Evolutionary conservation across 2,329 filamentous ascomycete genomes (phyloP).

Genomic region (Botrytis galanthina): DNA sequence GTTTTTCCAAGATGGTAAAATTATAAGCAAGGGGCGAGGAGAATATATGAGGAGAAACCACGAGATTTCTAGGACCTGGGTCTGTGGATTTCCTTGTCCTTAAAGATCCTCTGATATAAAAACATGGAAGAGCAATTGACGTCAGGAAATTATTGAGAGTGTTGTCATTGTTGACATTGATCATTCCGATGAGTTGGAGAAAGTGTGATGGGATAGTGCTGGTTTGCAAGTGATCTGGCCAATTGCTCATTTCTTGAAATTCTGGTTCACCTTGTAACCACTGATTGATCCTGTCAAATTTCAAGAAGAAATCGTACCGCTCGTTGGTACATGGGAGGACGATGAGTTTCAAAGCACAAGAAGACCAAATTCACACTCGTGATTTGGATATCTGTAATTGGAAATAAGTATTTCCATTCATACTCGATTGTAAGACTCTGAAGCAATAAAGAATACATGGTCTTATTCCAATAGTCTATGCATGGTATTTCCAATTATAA

Average conservation of each 20-base stretch:
- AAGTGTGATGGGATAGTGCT: background rate
- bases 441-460: background rate
- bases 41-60: background rate
- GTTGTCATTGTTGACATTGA: background rate
- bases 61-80: background rate
- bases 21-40: background rate
- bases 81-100: background rate
- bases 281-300: background rate
- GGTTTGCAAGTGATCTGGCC: background rate
- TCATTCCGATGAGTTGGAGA: background rate
- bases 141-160: background rate
- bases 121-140: constrained; percentile 4
- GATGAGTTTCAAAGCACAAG: background rate
- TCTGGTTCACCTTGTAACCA: constrained; percentile 7
- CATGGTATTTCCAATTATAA: background rate
- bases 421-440: background rate
- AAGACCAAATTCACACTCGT: background rate
- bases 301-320: background rate
- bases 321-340: background rate
- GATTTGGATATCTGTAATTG: background rate
- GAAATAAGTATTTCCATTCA: background rate
- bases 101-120: background rate
- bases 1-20: constrained; percentile 10
- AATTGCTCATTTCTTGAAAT: background rate
- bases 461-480: background rate